Conservation (phyloP, 345 rosid genomes). For the Mangifera indica region DNA sequence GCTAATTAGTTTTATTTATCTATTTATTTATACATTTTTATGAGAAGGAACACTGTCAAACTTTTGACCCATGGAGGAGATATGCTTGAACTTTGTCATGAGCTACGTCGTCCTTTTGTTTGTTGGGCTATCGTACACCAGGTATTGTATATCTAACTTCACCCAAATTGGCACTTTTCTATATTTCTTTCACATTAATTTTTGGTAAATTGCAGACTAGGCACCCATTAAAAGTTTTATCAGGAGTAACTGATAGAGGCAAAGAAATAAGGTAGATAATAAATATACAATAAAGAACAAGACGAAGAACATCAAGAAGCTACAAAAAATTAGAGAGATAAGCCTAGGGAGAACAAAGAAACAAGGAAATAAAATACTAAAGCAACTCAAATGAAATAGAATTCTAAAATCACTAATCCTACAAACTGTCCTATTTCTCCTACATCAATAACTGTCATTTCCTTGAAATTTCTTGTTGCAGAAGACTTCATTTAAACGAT, state of each 20-base stretch:
- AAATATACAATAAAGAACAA: too few relatives aligned
- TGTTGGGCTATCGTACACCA: conserved; percentile 65
- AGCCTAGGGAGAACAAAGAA: too few relatives aligned
- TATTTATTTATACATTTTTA: not conserved
- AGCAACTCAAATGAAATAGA: too few relatives aligned
- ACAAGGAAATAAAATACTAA: too few relatives aligned
- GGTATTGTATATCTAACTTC: conserved; percentile 42
- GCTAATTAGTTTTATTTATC: conserved; percentile 29
- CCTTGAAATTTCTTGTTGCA: conserved; percentile 27
- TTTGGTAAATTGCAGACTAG: not conserved
- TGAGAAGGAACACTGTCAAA: conserved; percentile 78
- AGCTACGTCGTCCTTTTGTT: conserved; percentile 83
- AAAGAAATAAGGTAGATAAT: too few relatives aligned
- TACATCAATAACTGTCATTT: too few relatives aligned
- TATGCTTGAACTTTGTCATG: conserved; percentile 86
- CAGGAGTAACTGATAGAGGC: not conserved
- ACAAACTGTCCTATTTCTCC: too few relatives aligned
- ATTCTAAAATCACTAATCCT: too few relatives aligned
- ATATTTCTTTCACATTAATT: not conserved
- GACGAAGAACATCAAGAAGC: too few relatives aligned
- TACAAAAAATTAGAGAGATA: too few relatives aligned
- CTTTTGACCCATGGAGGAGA: conserved; percentile 90
- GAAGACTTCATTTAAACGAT: conserved; percentile 87
- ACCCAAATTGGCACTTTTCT: not conserved
- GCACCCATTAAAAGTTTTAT: not conserved